Evolutionary conservation across 164 flowering plant species (phyloP), one percentile per base, ranked within the genome.

Genomic region (Akebia trifoliata): DNA sequence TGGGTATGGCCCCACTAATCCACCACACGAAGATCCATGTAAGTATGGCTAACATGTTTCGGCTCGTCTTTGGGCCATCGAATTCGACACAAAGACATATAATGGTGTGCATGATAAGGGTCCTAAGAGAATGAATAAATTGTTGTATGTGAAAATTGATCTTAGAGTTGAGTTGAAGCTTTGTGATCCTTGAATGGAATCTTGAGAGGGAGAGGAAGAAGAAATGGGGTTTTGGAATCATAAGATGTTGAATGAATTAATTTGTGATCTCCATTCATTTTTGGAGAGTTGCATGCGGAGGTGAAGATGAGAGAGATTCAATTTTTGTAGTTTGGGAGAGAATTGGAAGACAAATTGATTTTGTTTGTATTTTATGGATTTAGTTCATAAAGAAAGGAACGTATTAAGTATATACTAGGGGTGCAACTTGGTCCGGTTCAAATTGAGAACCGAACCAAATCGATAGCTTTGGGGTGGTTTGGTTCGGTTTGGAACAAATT

Each of bases 21-120:
- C 98, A 92, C 96, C 98, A 92, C 1, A 81, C 43, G 42, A 92
- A 92, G 15, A 92, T 59, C 98, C 98, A 92, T 0, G 73, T 80
- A 8, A 89, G 77, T 6, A 83, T 76, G 0, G 64, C 96, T 58
- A 89, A 52, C 95, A 85, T 86, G 73, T 81, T 81, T 29, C 76
- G 57, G 71, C 83, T 70, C 18, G 66, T 65, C 34, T 4, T 62
- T 1, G 72, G 55, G 22, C 57, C 79, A 1, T 73, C 80, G 0
- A 82, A 38, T 61, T 67, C 71, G 2, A 85, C 91, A 28, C 25
- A 67, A 0, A 81, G 47, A 50, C 78, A 81, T 2, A 82, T 65
- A 4, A 76, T 2, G n/a, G n/a, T 32, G 60, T 24, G 65, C 85
- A 79, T 12, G 80, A 61, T 1, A 90, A 57, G 0, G 95, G 97